phyloP scores from a whole-genome alignment of 148 eudicot species.

The Diospyros kaki region DNA sequence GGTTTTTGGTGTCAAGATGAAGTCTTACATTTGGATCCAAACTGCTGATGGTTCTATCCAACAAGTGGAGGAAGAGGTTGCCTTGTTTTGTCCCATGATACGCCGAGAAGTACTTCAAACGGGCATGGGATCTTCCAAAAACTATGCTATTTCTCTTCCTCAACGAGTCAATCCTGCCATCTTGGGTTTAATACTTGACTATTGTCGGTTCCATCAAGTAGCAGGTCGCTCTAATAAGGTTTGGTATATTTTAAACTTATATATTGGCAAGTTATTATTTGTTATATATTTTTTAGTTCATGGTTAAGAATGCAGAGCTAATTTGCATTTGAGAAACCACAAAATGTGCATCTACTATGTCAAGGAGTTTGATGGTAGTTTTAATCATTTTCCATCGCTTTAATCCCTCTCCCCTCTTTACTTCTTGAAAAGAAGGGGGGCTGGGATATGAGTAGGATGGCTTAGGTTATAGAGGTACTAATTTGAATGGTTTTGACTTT shows the following conservation, averaged over 20 bases:
- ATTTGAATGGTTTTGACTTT: neutral
- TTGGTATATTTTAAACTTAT: conserved; percentile 10
- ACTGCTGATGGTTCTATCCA: conserved; percentile 76
- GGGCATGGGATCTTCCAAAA: conserved; percentile 71
- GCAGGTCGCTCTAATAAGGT: conserved; percentile 87
- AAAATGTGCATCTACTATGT: neutral
- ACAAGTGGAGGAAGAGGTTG: conserved; percentile 91
- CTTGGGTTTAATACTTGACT: conserved; percentile 63
- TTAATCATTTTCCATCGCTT: neutral
- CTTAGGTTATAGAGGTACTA: neutral
- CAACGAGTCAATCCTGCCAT: conserved; percentile 66
- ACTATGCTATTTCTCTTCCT: conserved; percentile 74
- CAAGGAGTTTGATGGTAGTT: neutral
- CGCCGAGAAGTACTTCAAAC: conserved; percentile 75
- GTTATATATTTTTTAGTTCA: neutral
- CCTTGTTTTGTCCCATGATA: conserved; percentile 78
- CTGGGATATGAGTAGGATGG: neutral
- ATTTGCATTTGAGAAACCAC: neutral
- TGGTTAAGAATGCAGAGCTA: neutral
- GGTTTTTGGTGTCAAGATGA: conserved; percentile 42
- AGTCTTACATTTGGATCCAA: conserved; percentile 84
- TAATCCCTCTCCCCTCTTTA: neutral
- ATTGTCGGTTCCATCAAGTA: conserved; percentile 79
- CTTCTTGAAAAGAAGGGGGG: neutral
- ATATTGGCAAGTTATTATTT: neutral